Evolutionary conservation across 805 yeast species (phyloP).

Genomic region (Trichomonascus vanleenenianus): DNA sequence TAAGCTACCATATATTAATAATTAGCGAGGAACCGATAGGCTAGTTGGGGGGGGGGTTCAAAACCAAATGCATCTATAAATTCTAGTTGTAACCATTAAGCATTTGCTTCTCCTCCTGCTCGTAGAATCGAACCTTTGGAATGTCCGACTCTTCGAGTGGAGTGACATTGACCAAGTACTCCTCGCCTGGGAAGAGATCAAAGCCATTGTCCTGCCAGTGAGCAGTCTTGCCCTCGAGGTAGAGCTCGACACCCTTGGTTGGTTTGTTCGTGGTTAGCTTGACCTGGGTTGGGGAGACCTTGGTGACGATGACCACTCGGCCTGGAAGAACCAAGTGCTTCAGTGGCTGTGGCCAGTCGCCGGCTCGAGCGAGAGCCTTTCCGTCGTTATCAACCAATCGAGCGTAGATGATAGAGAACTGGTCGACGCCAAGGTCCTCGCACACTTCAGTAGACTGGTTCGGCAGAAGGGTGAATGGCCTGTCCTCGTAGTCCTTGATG

Average conservation of each 20-base stretch:
- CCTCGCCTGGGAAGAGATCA: conserved; percentile 39
- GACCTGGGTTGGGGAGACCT: conserved; percentile 24
- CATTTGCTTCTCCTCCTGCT: background rate
- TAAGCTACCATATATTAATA: no score
- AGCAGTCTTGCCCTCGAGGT: conserved; percentile 17
- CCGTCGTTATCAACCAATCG: conserved; percentile 14
- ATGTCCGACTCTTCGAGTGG: conserved; percentile 12
- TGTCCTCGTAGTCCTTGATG: conserved; percentile 11
- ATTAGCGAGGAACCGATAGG: no score
- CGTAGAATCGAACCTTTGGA: conserved; percentile 13
- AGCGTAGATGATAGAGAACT: conserved; percentile 15
- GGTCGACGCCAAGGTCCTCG: conserved; percentile 12
- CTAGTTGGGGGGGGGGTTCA: no score
- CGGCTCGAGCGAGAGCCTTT: conserved; percentile 27
- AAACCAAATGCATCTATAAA: no score
- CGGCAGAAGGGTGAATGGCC: conserved; percentile 10
- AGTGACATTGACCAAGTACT: conserved; percentile 12
- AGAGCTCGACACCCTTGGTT: conserved; percentile 39
- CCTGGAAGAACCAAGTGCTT: conserved; percentile 33
- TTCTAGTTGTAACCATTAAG: no score
- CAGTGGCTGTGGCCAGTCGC: conserved; percentile 47
- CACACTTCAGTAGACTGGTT: conserved; percentile 31
- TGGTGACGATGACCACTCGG: conserved; percentile 18
- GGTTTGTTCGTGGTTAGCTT: conserved; percentile 30
- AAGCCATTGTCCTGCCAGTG: conserved; percentile 39